Conservation (phyloP, 78 protist genomes). For the Isochrysis galbana region DNA sequence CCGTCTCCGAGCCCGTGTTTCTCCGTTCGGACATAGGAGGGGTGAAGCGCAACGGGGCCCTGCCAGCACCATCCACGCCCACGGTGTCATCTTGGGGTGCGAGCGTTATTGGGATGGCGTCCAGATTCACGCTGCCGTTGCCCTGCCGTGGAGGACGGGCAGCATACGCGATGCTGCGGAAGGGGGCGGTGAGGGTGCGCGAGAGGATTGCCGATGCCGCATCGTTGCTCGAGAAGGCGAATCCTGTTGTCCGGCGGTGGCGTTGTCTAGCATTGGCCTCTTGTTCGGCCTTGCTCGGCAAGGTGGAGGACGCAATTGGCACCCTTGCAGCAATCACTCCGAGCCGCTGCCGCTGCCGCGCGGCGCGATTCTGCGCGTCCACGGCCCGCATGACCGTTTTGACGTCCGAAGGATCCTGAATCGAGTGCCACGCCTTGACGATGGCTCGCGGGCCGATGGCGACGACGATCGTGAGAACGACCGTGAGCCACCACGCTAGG, state of each 20-base stretch:
- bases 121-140: no score
- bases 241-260: not conserved
- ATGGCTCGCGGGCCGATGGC: not conserved
- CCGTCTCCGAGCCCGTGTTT: no score
- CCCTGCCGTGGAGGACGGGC: no score
- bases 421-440: not conserved
- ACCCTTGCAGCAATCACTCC: not conserved
- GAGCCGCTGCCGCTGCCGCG: not conserved
- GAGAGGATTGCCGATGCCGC: no score
- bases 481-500: not conserved
- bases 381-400: not conserved
- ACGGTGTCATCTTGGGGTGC: no score
- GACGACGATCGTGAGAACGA: not conserved
- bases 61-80: no score
- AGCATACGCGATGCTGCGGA: no score
- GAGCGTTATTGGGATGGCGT: no score
- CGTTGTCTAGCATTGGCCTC: not conserved
- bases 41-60: no score
- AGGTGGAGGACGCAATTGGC: not conserved
- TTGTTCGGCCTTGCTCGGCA: not conserved
- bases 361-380: not conserved
- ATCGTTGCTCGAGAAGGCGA: not conserved
- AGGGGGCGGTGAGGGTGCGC: no score
- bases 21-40: no score
- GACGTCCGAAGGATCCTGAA: not conserved